A percentile compares a stretch with the other conserved stretches of the same genome.
phyloP scores from a whole-genome alignment of 2,329 filamentous ascomycete genomes.

The Phoma sp. region DNA sequence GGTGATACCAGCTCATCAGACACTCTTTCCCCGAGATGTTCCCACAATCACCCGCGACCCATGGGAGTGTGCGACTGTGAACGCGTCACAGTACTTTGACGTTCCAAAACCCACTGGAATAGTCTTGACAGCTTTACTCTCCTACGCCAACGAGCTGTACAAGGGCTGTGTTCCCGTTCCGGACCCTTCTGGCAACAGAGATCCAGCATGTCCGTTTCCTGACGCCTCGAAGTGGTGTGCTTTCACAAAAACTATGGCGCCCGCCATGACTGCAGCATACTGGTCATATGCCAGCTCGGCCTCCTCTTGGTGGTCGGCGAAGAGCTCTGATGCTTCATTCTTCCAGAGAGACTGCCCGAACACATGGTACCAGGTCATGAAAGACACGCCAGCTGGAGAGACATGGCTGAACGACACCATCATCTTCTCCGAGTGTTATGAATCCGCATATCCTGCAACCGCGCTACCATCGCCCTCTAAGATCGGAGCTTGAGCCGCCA shows the following conservation, averaged over 20 bases:
- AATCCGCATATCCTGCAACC: constrained; percentile 1
- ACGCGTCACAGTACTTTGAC: constrained; percentile 1
- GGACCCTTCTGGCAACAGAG: not conserved
- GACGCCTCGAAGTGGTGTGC: constrained; percentile 1
- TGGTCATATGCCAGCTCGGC: not conserved
- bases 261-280: not conserved
- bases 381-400: not conserved
- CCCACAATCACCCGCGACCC: constrained; percentile 1
- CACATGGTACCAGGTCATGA: constrained; percentile 1
- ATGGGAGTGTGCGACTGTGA: not conserved
- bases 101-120: not conserved
- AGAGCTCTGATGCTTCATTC: not conserved
- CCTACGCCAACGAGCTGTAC: not conserved
- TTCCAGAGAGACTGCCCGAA: not conserved
- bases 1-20: constrained; percentile 1
- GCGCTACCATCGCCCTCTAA: not conserved
- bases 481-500: not conserved
- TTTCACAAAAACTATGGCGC: constrained; percentile 1
- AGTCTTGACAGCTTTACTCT: constrained; percentile 1
- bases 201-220: not conserved
- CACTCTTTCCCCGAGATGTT: not conserved
- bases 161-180: not conserved
- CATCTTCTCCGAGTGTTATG: not conserved
- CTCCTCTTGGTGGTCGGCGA: not conserved
- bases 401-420: not conserved